Evolutionary conservation across 306 rosid genomes (phyloP).

Genomic region (Oxytropis ochrocephala): DNA sequence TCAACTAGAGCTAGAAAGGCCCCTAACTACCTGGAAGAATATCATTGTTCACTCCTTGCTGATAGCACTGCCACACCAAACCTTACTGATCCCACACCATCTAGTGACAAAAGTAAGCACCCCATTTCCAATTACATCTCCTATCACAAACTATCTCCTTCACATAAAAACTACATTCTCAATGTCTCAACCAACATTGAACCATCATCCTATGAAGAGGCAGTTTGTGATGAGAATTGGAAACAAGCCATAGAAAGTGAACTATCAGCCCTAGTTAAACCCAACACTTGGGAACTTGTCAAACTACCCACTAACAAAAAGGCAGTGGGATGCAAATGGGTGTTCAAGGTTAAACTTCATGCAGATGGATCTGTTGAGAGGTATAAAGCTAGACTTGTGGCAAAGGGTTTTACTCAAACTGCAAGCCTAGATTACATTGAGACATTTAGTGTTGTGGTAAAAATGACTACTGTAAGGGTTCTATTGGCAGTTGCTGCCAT

Average conservation of each 20-base stretch:
- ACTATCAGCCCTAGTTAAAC: too few relatives aligned
- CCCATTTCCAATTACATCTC: background rate
- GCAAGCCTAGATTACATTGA: background rate
- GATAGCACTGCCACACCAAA: too few relatives aligned
- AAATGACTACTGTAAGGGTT: background rate
- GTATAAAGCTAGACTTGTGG: too few relatives aligned
- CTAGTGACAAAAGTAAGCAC: too few relatives aligned
- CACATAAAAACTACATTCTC: too few relatives aligned
- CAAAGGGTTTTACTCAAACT: background rate
- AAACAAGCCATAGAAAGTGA: too few relatives aligned
- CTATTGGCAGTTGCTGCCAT: background rate
- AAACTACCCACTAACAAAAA: too few relatives aligned
- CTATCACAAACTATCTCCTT: background rate
- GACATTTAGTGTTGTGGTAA: background rate
- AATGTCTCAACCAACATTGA: background rate
- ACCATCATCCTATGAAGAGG: background rate
- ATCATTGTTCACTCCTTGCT: background rate
- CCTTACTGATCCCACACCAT: too few relatives aligned
- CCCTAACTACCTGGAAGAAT: background rate
- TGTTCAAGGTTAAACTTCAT: too few relatives aligned
- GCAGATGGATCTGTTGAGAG: too few relatives aligned
- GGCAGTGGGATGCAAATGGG: too few relatives aligned
- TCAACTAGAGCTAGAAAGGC: background rate
- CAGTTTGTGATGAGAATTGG: background rate
- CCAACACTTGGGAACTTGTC: too few relatives aligned